phyloP scores from a whole-genome alignment of 306 rosid genomes.

The Fagus crenata region DNA sequence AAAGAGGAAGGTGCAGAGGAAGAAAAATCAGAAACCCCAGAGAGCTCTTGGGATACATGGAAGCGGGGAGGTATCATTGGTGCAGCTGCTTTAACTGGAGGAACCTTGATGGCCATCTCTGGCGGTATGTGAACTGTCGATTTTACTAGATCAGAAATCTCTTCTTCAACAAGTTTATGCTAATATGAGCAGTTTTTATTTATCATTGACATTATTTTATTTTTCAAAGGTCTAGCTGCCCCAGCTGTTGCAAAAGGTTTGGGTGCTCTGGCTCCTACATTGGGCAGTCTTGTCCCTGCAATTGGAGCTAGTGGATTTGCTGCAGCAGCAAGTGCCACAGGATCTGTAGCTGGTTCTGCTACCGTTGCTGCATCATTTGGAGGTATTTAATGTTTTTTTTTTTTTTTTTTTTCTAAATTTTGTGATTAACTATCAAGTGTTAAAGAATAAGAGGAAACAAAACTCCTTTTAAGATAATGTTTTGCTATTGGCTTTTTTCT shows the following conservation, averaged over 20 bases:
- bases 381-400: slow-evolving; percentile 1
- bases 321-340: slow-evolving; percentile 31
- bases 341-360: slow-evolving; percentile 30
- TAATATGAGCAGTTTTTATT: background rate
- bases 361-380: slow-evolving; percentile 38
- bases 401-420: background rate
- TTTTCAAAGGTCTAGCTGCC: slow-evolving; percentile 26
- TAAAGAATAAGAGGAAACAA: background rate
- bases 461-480: background rate
- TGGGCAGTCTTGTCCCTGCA: slow-evolving; percentile 10
- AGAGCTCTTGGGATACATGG: slow-evolving; percentile 17
- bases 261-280: slow-evolving; percentile 1
- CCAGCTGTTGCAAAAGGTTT: background rate
- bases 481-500: background rate
- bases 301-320: slow-evolving; percentile 24
- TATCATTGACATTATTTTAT: background rate
- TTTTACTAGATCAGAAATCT: background rate
- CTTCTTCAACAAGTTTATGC: background rate
- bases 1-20: slow-evolving; percentile 4
- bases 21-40: slow-evolving; percentile 3
- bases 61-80: slow-evolving; percentile 35
- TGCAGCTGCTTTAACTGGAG: slow-evolving; percentile 37
- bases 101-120: slow-evolving; percentile 30
- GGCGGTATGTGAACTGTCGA: slow-evolving; percentile 28
- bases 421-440: background rate